Base-by-base conservation (phyloP, 768 basidiomycete species). In the Boletus rubroflammeus region DNA sequence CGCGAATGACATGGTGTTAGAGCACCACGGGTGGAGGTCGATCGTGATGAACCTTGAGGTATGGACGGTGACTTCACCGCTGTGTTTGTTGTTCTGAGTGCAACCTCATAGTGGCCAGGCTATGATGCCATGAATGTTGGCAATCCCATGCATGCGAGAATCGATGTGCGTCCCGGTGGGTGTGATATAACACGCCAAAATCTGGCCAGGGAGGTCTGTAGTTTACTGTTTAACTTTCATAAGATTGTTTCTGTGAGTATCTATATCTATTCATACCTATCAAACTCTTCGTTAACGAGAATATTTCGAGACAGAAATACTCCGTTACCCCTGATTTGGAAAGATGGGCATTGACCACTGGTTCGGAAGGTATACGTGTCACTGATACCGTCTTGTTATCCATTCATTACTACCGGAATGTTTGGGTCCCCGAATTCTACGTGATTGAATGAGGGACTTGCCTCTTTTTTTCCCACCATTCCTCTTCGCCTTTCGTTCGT, bases 371-470 rank as follows among this genome's bases (percentile, higher is more conserved):
- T 38, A 59, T 68, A n/a, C 54, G 49, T 8, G 25, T 35, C 2
- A 26, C 47, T 10, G 64, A 66, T 13, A 32, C 70, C 8, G 56
- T 58, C 11, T 38, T 69, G 11, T 35, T 70, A 0, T 61, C 63
- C 28, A 29, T 62, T 3, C 68, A 69, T 51, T 64, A 68, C 44
- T 70, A 70, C 45, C 51, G 53, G n/a, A 61, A 57, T n/a, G 36
- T 55, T 6, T 69, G 67, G 67, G 43, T 68, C 3, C 68, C 68
- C 29, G 67, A 69, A 34, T 38, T 69, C 48, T 68, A 70, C 38
- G 60, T 69, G 55, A 56, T 64, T 3, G 55, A 59, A 35, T 66
- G 56, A 65, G 41, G 55, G 43, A 10, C n/a, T 6, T 21, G 13
- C 19, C 21, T 29, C 7, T 7, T 0, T 19, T 28, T 36, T 6